Evolutionary conservation across 1,284 basidiomycete genomes (phyloP), one percentile per base, ranked within the genome.

Genomic region (Pulveroboletus sp.): DNA sequence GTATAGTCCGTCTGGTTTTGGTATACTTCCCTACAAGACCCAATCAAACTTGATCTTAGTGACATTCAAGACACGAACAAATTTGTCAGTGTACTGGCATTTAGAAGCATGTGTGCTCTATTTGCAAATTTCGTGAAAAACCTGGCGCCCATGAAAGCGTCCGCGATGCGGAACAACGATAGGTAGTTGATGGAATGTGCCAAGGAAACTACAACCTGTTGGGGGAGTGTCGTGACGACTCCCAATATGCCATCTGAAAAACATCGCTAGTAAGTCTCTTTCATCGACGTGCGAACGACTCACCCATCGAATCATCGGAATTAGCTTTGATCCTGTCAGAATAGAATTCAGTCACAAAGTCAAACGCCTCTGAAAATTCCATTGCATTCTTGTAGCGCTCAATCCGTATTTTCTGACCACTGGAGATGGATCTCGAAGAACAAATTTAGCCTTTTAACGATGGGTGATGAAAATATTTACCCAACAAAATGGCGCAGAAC

Each of bases 61-160:
- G 15, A 29, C 43, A 26, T 10, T 18, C 10, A 52, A 54, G 36
- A 47, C 29, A 60, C 82, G 26, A 57, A 86, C 75, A 98, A 77
- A 67, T 98, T 98, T 28, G 81, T 80, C 17, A 98, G 75, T 0
- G 96, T 97, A 68, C 94, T 96, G 39, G 87, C 87, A 55, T 90
- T 92, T 46, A 99, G 79, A 17, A 95, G 80, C 95, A 98, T 97
- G 62, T 93, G 89, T 0, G 86, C 83, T 43, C 84, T 82, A 38
- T 86, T 85, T 1, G 90, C 81, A 67, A 98, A 98, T 64, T 81
- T 85, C 18, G 77, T 79, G 72, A 95, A 97, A 65, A 92, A 90
- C 38, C 82, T 81, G 1, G 87, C 85, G 66, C 91, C 86, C 10
- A 86, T 67, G 60, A 96, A 84, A 6, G 86, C 84, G 60, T 91